phyloP scores from a whole-genome alignment of 371 early-diverging fungal genomes.

The Gilbertella persicaria region DNA sequence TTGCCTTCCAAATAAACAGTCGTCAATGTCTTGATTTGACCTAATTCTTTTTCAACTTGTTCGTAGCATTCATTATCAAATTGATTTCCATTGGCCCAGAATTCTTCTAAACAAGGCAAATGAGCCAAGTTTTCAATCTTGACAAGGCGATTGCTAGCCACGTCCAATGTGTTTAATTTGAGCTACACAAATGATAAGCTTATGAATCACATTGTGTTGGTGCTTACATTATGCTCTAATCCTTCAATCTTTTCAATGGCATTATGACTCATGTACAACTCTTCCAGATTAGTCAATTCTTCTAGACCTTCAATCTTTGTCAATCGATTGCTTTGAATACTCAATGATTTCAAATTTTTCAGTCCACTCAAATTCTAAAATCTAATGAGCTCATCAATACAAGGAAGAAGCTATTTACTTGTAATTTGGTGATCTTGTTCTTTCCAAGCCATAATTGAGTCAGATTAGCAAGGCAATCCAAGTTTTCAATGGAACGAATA shows the following conservation, averaged over 20 bases:
- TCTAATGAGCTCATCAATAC: neutral
- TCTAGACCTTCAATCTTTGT: slow-evolving; percentile 77
- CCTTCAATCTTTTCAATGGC: slow-evolving; percentile 74
- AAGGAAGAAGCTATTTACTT: slow-evolving; percentile 52
- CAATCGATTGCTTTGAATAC: slow-evolving; percentile 87
- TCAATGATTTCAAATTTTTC: slow-evolving; percentile 73
- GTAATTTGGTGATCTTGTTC: slow-evolving; percentile 88
- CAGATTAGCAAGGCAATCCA: slow-evolving; percentile 77
- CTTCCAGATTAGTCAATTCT: slow-evolving; percentile 71
- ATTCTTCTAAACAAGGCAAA: slow-evolving; percentile 75
- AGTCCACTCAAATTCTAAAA: slow-evolving; percentile 39
- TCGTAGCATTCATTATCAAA: slow-evolving; percentile 69
- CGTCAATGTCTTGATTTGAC: slow-evolving; percentile 56
- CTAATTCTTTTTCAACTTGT: slow-evolving; percentile 77
- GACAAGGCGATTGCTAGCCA: slow-evolving; percentile 82
- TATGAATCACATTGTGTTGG: neutral
- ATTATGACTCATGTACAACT: slow-evolving; percentile 89
- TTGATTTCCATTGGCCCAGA: slow-evolving; percentile 91
- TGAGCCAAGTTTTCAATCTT: slow-evolving; percentile 77
- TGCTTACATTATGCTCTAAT: slow-evolving; percentile 71
- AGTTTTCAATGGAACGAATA: slow-evolving; percentile 84
- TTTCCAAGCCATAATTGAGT: slow-evolving; percentile 95
- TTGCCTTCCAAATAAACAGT: slow-evolving; percentile 97
- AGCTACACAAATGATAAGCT: slow-evolving; percentile 28
- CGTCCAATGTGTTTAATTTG: slow-evolving; percentile 77